These are phyloP conservation scores for Chaetomium olivaceum DNA, from an alignment of 2,329 filamentous ascomycete species.

Conservation along the genomic window DNA sequence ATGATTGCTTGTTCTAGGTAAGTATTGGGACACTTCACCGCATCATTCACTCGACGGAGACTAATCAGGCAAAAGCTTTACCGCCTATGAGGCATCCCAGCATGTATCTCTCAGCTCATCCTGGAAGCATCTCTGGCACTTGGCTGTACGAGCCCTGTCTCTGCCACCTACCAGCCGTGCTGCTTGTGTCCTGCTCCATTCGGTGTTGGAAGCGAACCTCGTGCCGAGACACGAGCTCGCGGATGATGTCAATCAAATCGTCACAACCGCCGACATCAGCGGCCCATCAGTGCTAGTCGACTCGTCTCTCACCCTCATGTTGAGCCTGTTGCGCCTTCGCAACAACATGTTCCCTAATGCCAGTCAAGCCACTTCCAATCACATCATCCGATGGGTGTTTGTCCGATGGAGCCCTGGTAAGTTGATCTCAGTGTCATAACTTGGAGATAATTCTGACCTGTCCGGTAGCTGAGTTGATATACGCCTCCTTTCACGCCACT, in stretches of 20 bases:
- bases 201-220: conserved; percentile 66
- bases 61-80: conserved; percentile 44
- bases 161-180: conserved; percentile 72
- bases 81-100: conserved; percentile 45
- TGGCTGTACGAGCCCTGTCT: conserved; percentile 69
- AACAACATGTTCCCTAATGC: conserved; percentile 68
- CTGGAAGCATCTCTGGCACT: conserved; percentile 77
- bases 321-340: conserved; percentile 64
- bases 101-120: conserved; percentile 44
- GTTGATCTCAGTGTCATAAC: not conserved
- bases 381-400: conserved; percentile 79
- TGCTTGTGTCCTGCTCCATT: conserved; percentile 71
- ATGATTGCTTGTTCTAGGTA: conserved; percentile 81
- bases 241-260: conserved; percentile 69
- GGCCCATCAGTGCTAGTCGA: conserved; percentile 80
- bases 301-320: conserved; percentile 72
- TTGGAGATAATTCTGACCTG: not conserved
- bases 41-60: conserved; percentile 1
- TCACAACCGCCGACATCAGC: conserved; percentile 76
- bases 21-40: conserved; percentile 29
- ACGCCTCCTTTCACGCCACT: conserved; percentile 63
- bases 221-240: conserved; percentile 67
- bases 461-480: conserved; percentile 61
- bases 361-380: conserved; percentile 66
- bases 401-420: conserved; percentile 79